These are phyloP conservation scores for Sequoia sempervirens DNA, from an alignment of 75 land plant genomes.

Conservation along the genomic window DNA sequence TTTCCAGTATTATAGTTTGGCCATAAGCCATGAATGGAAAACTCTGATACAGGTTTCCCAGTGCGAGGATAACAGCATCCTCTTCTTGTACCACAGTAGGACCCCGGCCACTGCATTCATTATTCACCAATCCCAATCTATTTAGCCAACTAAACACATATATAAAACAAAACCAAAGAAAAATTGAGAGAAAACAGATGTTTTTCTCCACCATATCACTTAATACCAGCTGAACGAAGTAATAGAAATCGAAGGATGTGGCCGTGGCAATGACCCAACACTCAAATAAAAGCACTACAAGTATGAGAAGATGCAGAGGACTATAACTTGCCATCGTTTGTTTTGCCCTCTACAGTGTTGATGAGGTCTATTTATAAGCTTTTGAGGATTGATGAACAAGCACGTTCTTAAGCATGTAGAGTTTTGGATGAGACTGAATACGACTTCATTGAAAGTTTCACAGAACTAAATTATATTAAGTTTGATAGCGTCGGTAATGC, in stretches of 20 bases:
- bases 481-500: too few species aligned
- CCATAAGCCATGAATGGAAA: conserved; percentile 82
- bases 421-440: background rate
- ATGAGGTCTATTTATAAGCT: background rate
- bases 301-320: background rate
- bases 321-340: background rate
- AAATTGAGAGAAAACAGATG: background rate
- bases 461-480: too few species aligned
- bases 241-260: conserved; percentile 51
- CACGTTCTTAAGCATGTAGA: background rate
- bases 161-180: background rate
- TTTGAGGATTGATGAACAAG: background rate
- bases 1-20: conserved; percentile 62
- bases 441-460: too few species aligned
- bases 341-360: background rate
- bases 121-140: background rate
- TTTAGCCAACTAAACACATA: background rate
- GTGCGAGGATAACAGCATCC: conserved; percentile 68
- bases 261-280: background rate
- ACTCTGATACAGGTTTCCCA: conserved; percentile 70
- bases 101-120: conserved; percentile 81
- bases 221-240: conserved; percentile 59
- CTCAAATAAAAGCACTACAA: background rate
- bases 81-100: conserved; percentile 59
- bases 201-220: background rate